A percentile compares a stretch with the other conserved stretches of the same genome.
Conservation (phyloP, 805 yeast genomes). For the Yamadazyma scolyti region DNA sequence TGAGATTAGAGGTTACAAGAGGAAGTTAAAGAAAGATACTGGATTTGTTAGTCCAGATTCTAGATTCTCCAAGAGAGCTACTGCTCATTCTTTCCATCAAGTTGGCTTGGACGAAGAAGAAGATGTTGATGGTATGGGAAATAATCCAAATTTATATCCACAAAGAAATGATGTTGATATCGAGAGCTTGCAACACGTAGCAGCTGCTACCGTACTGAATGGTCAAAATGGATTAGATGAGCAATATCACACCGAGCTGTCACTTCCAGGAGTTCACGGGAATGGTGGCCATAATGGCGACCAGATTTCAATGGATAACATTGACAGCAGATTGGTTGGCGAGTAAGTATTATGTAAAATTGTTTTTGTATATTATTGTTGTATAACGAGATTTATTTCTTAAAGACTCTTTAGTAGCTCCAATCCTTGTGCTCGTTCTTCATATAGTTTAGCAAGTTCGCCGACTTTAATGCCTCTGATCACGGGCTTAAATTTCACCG, state of each 20-base stretch:
- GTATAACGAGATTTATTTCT: no score
- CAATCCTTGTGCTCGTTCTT: conserved; percentile 49
- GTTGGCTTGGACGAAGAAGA: conserved; percentile 17
- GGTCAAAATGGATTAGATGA: conserved; percentile 19
- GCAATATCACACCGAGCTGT: conserved; percentile 5
- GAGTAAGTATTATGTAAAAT: conserved; percentile 21
- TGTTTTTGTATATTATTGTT: conserved; percentile 7
- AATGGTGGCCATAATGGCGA: conserved; percentile 44
- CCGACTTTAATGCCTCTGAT: conserved; percentile 57
- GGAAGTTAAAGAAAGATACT: conserved; percentile 43
- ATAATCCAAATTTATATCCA: conserved; percentile 12
- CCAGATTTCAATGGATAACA: conserved; percentile 41
- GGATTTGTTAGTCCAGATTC: conserved; percentile 19
- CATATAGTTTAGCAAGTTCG: conserved; percentile 59
- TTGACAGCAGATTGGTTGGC: conserved; percentile 43
- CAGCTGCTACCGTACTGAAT: conserved; percentile 21
- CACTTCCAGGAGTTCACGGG: conserved; percentile 14
- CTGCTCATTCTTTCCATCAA: conserved; percentile 23
- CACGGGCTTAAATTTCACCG: conserved; percentile 30
- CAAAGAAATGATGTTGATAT: conserved; percentile 13
- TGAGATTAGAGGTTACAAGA: conserved; percentile 53
- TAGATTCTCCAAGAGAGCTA: conserved; percentile 20
- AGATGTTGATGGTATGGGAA: conserved; percentile 14
- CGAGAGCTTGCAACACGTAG: conserved; percentile 16
- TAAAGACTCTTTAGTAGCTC: conserved; percentile 28